phyloP scores from a whole-genome alignment of 2,329 filamentous ascomycete species.

The Raffaelea ambrosiae region DNA sequence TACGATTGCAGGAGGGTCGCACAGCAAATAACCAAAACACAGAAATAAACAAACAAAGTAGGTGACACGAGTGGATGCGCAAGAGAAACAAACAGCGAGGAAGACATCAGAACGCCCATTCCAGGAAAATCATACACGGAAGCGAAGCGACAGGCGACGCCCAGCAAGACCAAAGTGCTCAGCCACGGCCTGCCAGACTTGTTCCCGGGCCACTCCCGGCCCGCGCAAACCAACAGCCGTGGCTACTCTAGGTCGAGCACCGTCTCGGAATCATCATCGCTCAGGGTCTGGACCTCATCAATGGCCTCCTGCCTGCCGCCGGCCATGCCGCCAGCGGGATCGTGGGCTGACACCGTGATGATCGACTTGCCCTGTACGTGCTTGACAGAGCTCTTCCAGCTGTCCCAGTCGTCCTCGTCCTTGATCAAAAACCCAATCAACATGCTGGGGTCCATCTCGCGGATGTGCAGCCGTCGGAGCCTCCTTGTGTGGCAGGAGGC shows the following conservation, averaged over 20 bases:
- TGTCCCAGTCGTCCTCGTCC: constrained; percentile 72
- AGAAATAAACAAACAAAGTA: too few relatives aligned
- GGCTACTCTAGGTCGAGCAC: constrained; percentile 20
- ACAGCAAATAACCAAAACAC: too few relatives aligned
- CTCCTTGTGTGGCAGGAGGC: constrained; percentile 81
- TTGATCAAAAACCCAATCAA: constrained; percentile 85
- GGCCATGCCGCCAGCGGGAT: constrained; percentile 47
- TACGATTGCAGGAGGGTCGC: too few relatives aligned
- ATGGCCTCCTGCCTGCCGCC: constrained; percentile 63
- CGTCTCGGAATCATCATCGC: constrained; percentile 53
- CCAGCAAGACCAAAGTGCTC: too few relatives aligned
- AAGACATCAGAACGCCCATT: too few relatives aligned
- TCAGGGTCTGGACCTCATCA: constrained; percentile 83
- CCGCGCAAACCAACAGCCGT: too few relatives aligned
- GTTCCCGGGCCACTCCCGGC: too few relatives aligned
- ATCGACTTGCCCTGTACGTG: constrained; percentile 75
- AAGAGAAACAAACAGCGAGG: too few relatives aligned
- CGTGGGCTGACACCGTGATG: constrained; percentile 70
- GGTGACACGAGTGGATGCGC: too few relatives aligned
- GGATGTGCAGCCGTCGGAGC: constrained; percentile 71
- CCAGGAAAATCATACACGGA: too few relatives aligned
- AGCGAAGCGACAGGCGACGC: too few relatives aligned
- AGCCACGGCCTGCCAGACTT: too few relatives aligned
- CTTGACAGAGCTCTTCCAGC: constrained; percentile 70
- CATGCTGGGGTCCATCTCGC: constrained; percentile 98